Evolutionary conservation across 345 rosid genomes (phyloP).

Genomic region (Cochlearia excelsa): DNA sequence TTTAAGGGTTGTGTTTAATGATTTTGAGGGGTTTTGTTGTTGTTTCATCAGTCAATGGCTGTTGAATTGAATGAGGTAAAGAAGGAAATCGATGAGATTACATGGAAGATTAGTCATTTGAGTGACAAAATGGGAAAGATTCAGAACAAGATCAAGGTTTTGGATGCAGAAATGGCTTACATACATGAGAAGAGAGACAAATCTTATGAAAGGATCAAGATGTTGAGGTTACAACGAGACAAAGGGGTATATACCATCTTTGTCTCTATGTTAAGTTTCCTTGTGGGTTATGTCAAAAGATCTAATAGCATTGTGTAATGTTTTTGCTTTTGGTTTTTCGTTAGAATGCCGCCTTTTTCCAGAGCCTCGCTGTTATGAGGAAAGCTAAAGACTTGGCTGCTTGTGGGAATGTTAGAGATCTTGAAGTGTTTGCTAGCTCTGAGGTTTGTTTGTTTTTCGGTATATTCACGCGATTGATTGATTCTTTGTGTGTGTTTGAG

Average conservation of each 20-base stretch:
- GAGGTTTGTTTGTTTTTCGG: constrained; percentile 49
- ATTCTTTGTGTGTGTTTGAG: constrained; percentile 1
- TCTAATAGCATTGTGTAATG: background rate
- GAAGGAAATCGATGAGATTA: constrained; percentile 63
- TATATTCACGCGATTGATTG: constrained; percentile 5
- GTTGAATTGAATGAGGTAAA: constrained; percentile 71
- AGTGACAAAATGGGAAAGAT: constrained; percentile 42
- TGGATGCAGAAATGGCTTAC: constrained; percentile 46
- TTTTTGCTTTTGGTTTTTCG: constrained; percentile 6
- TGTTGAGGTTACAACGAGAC: constrained; percentile 60
- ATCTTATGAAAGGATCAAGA: constrained; percentile 48
- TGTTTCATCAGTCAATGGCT: constrained; percentile 54
- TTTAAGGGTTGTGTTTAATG: constrained; percentile 2
- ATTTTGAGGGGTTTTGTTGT: constrained; percentile 3
- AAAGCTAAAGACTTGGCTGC: constrained; percentile 60
- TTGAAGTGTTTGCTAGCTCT: constrained; percentile 46
- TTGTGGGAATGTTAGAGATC: constrained; percentile 48
- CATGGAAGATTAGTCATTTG: constrained; percentile 48
- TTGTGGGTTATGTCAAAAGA: constrained; percentile 2
- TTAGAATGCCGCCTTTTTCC: constrained; percentile 55
- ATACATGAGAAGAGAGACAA: constrained; percentile 54
- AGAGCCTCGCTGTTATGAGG: constrained; percentile 41
- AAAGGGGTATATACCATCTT: constrained; percentile 45
- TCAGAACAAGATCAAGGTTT: constrained; percentile 44
- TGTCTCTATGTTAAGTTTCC: constrained; percentile 4